Evolutionary conservation across 305 asterid species (phyloP), one percentile per base, ranked within the genome.

Genomic region (Solanum hybrid): DNA sequence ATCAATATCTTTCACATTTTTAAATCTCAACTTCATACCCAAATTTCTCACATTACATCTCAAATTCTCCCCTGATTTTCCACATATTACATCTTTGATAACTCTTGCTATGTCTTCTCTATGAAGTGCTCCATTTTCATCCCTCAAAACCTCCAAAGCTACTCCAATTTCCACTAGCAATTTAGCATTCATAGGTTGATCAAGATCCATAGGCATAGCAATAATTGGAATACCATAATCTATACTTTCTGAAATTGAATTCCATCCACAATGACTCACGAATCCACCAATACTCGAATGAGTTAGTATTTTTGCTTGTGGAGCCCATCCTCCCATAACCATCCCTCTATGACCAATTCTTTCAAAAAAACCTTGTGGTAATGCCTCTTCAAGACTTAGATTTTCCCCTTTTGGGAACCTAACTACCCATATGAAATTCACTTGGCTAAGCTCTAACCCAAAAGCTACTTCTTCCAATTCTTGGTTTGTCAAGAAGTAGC

Each of bases 141-240:
- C 83, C 29, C 67, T 71, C 81, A 87, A 24, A 71, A 46, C 83
- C 11, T 87, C 89, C 46, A 87, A 75, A 5, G 82, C 89, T 18
- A 87, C 89, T 9, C 83, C 89, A 87, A 87, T 87, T 20, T 37
- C 82, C 83, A 87, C 83, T 28, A 71, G 22, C 71, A 87, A 24
- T 8, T 87, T 87, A 71, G 89, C 89, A 87, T 87, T 87, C 82
- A 71, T n/a, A 16, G 89, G 83, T 31, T 87, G 89, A 31, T 87
- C 89, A 71, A 87, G 82, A 35, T 87, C 51, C 83, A 87, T 37
- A 8, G 83, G 89, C 83, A 87, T 87, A 51, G 89, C 82, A n/a
- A 87, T 36, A 22, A 87, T 71, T 12, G 89, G 89, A 22, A 87
- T 77, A 24, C 83, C 82, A 37, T 37, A 71, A 1, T 69, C 83